Conservation (phyloP, 2,329 filamentous ascomycete genomes). For the Arthrobotrys megalospora region DNA sequence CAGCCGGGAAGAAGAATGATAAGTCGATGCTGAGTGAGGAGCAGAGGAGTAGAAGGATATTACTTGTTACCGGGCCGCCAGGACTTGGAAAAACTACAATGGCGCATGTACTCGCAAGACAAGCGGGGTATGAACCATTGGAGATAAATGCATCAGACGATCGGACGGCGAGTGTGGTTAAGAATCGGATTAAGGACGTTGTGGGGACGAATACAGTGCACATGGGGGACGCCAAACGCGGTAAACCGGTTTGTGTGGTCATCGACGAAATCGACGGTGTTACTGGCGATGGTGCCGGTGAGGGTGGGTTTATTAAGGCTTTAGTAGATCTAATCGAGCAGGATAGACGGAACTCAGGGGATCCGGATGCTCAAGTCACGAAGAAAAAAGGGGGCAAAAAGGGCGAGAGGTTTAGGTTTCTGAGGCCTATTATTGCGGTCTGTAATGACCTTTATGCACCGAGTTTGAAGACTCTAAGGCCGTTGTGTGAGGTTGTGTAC, state of each 20-base stretch:
- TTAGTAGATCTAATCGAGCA: constrained; percentile 89
- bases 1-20: constrained; percentile 69
- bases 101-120: constrained; percentile 93
- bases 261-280: constrained; percentile 98
- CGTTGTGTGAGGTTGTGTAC: constrained; percentile 90
- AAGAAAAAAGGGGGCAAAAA: constrained; percentile 76
- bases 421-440: constrained; percentile 91
- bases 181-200: constrained; percentile 89
- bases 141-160: constrained; percentile 99
- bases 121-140: constrained; percentile 95
- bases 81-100: constrained; percentile 96
- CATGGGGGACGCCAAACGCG: constrained; percentile 77
- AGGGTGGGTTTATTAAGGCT: constrained; percentile 95
- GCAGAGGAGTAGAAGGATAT: constrained; percentile 85
- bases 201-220: constrained; percentile 95
- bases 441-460: constrained; percentile 98
- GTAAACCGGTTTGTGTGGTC: constrained; percentile 90
- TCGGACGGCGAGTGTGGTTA: constrained; percentile 88
- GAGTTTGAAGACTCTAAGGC: constrained; percentile 86
- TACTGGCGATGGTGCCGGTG: constrained; percentile 77
- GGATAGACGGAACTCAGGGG: constrained; percentile 83
- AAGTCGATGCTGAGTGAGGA: constrained; percentile 75
- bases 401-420: constrained; percentile 86
- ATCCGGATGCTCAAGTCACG: constrained; percentile 63
- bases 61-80: constrained; percentile 91